Base-by-base conservation (phyloP, 192 early-diverging fungal species). In the Mortierella hygrophila region DNA sequence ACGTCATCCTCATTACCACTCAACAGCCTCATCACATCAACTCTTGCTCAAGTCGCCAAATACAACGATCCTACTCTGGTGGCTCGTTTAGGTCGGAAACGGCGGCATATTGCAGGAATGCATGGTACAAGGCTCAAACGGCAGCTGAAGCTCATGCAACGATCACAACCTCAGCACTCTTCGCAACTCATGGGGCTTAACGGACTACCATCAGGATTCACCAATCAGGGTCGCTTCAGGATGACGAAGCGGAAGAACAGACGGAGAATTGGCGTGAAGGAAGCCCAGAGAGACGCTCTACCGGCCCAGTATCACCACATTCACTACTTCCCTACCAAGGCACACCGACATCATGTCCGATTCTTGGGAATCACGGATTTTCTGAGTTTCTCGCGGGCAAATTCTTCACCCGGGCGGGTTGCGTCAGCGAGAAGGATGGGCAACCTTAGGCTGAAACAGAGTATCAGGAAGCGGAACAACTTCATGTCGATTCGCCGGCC, bases 321-420 rank as follows among this genome's bases (percentile, higher is more conserved):
- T 8, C 84, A 86, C n/a, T 81, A 86, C 47, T 55, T 81, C 26
- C 29, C 65, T 32, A 29, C 23, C 1, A 68, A 57, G 46, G 29
- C 35, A 47, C 42, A 60, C 44, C 47, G 1, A 54, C n/a, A 3
- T 32, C 68, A 72, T 13, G 73, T 68, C 6, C 84, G 79, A 32
- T 78, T 86, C 55, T 23, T 81, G 5, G 84, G 79, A 0, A 69
- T 86, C n/a, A 60, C 77, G 44, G 70, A 81, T 13, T 86, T 81
- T 42, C 49, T 86, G 23, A 26, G 40, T 18, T 40, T 57, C 65
- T 21, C 69, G 15, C 72, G 70, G 52, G 23, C 68, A 13, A 41
- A 26, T 0, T 81, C 84, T 3, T 41, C 29, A 0, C 54, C 70
- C 11, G 84, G 84, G 4, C 68, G 29, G 29, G n/a, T 20, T 2